These are phyloP conservation scores for Yarrowia hollandica DNA, from an alignment of 805 yeast genomes.

Conservation along the genomic window DNA sequence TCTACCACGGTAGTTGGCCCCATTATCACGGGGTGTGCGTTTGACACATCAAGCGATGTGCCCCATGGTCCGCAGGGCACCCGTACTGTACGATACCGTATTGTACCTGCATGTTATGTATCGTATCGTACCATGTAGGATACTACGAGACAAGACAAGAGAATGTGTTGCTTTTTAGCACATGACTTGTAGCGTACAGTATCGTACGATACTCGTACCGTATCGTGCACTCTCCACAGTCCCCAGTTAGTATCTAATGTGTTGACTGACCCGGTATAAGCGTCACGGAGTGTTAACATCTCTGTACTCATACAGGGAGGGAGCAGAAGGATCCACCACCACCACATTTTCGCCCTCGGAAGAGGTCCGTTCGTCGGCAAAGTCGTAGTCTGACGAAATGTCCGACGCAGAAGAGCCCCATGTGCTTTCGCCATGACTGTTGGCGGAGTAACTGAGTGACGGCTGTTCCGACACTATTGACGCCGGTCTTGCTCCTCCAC, in stretches of 20 bases:
- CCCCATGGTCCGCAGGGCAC: too few species aligned
- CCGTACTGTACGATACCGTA: too few species aligned
- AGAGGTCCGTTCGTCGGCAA: slow-evolving; percentile 19
- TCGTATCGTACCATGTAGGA: too few species aligned
- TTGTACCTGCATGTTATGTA: too few species aligned
- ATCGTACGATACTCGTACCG: too few species aligned
- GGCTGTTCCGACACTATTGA: slow-evolving; percentile 19
- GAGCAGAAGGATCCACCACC: slow-evolving; percentile 16
- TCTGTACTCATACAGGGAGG: neutral
- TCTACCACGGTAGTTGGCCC: neutral
- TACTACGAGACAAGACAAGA: too few species aligned
- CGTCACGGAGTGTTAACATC: neutral
- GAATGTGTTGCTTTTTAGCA: too few species aligned
- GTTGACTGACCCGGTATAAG: too few species aligned
- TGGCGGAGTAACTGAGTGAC: slow-evolving; percentile 17
- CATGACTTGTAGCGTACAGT: too few species aligned
- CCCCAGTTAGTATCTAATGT: slow-evolving; percentile 13
- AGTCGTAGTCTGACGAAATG: slow-evolving; percentile 19
- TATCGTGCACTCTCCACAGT: neutral
- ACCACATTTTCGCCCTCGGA: slow-evolving; percentile 20
- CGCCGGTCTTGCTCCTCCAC: slow-evolving; percentile 1
- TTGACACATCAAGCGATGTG: too few species aligned
- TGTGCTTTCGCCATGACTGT: slow-evolving; percentile 19
- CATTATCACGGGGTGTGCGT: too few species aligned
- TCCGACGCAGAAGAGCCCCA: slow-evolving; percentile 27